These are phyloP conservation scores for Hypoxylon sp. DNA, from an alignment of 2,329 filamentous ascomycete species.

Conservation along the genomic window DNA sequence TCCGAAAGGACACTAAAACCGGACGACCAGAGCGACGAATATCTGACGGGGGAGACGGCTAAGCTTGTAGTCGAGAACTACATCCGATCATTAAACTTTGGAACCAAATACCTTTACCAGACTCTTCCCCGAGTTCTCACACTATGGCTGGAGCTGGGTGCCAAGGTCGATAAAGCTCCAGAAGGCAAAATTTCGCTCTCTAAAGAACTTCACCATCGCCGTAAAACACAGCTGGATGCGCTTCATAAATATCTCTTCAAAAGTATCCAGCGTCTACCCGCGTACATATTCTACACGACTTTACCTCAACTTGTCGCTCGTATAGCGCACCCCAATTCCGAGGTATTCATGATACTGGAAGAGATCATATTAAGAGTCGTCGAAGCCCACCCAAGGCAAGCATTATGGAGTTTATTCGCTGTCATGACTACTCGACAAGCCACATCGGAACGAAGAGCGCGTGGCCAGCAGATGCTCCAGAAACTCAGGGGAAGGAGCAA, in stretches of 20 bases:
- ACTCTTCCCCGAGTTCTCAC: constrained; percentile 91
- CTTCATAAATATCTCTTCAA: constrained; percentile 82
- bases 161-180: constrained; percentile 71
- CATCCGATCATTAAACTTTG: constrained; percentile 82
- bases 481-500: constrained; percentile 57
- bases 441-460: constrained; percentile 65
- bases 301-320: constrained; percentile 95
- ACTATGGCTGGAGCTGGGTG: constrained; percentile 91
- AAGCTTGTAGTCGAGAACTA: constrained; percentile 93
- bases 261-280: constrained; percentile 75
- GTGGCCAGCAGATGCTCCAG: constrained; percentile 62
- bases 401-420: constrained; percentile 89
- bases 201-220: constrained; percentile 60
- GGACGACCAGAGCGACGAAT: constrained; percentile 79
- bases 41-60: constrained; percentile 81
- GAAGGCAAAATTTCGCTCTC: constrained; percentile 63
- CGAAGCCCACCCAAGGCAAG: constrained; percentile 85
- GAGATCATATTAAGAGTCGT: constrained; percentile 89
- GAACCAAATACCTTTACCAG: constrained; percentile 95
- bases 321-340: constrained; percentile 83
- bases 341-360: constrained; percentile 79
- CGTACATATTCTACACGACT: constrained; percentile 82
- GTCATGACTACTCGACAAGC: constrained; percentile 82
- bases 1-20: constrained; percentile 81
- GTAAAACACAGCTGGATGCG: constrained; percentile 71